Base-by-base conservation (phyloP, 1,139 yeast species). In the Taphrina confusa region DNA sequence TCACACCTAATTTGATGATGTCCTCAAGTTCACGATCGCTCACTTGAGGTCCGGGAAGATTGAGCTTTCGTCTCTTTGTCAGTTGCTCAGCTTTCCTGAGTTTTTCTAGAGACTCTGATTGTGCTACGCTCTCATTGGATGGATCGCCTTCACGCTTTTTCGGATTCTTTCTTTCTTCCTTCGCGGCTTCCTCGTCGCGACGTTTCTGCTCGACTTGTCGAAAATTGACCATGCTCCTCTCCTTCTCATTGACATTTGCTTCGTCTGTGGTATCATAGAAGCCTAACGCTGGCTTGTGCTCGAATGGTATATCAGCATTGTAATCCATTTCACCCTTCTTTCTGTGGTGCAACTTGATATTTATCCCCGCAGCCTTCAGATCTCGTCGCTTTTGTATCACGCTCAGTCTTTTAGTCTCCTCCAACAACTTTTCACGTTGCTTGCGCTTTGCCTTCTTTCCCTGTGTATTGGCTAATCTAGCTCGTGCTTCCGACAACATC, bases 381-480 rank as follows among this genome's bases (percentile, higher is more conserved):
- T 90, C 97, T 64, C 97, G 76, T 64, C 96, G 77, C 67, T 85
- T 87, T 67, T 90, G 96, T 14, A 91, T 71, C 62, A 85, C 74
- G 0, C 96, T 89, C 20, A 89, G 77, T 44, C 95, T 75, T 67
- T 82, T 80, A 62, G 87, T 84, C 68, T 86, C 91, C 56, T 84
- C 87, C 30, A 83, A 70, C 81, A 89, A 80, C 60, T 94, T 76
- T 69, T 92, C 98, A 61, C 98, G 77, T 2, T 87, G 89, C 70
- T 91, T 88, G 63, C 98, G 75, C 64, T 90, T 87, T 0, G 97
- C 97, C 73, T 92, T 92, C 68, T 91, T 90, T 64, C 98, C 98
- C 70, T 87, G 92, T 0, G 97, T 91, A 68, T 89, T 91, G 8
- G 96, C 89, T 65, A 92, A 75, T 67, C 98, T 80, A 0, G 97